These are phyloP conservation scores for Penicillium herquei DNA, from an alignment of 495 filamentous ascomycete genomes.

Conservation along the genomic window DNA sequence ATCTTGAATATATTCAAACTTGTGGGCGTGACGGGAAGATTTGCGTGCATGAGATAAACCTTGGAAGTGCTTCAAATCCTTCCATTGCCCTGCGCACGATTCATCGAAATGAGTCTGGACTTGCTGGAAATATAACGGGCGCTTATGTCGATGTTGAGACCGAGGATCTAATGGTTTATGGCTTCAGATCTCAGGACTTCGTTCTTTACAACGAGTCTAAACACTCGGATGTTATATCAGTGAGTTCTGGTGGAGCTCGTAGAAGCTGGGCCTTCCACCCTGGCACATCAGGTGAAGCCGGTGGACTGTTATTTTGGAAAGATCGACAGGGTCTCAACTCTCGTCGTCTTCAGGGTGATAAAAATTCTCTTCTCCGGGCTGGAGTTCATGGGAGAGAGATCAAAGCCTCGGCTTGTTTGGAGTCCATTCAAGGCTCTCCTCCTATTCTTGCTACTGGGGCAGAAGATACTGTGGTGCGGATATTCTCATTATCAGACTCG, in stretches of 20 bases:
- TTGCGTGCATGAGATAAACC: constrained; percentile 48
- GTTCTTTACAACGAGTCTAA: constrained; percentile 72
- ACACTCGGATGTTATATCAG: constrained; percentile 60
- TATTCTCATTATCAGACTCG: constrained; percentile 37
- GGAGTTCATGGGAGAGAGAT: constrained; percentile 90
- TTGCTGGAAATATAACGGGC: constrained; percentile 67
- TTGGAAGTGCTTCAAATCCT: constrained; percentile 1
- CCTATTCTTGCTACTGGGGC: constrained; percentile 72
- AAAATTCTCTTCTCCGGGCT: constrained; percentile 53
- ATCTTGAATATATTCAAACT: constrained; percentile 49
- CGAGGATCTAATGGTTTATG: constrained; percentile 65
- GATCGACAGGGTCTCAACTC: constrained; percentile 30
- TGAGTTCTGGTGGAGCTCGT: constrained; percentile 82
- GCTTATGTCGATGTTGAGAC: constrained; percentile 52
- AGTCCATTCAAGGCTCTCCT: constrained; percentile 5
- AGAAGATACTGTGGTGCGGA: constrained; percentile 82
- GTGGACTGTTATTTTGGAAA: constrained; percentile 53
- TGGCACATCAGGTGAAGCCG: constrained; percentile 13
- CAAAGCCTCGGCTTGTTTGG: constrained; percentile 64
- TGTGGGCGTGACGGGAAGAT: constrained; percentile 74
- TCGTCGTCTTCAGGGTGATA: constrained; percentile 45
- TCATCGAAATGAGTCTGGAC: constrained; percentile 56
- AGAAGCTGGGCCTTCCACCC: constrained; percentile 63
- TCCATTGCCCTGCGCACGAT: constrained; percentile 38
- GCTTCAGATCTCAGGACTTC: constrained; percentile 76